A percentile compares a stretch with the other conserved stretches of the same genome.
These are phyloP conservation scores for Cryphonectria nitschkei DNA, from an alignment of 2,329 filamentous ascomycete species.

Conservation along the genomic window DNA sequence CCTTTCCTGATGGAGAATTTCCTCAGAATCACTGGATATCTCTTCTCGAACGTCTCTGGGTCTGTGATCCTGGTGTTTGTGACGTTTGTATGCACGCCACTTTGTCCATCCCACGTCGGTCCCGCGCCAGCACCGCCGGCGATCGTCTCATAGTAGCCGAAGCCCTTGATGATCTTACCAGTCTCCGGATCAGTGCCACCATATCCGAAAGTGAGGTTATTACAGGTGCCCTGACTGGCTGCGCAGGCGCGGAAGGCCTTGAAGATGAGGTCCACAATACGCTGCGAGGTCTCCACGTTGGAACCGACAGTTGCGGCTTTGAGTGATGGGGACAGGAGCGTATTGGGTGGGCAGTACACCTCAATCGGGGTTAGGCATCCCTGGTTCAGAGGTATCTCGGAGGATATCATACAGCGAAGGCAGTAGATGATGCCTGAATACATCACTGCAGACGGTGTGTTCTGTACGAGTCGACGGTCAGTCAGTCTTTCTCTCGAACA, in stretches of 20 bases:
- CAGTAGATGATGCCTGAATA: constrained; percentile 77
- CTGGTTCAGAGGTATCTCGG: constrained; percentile 86
- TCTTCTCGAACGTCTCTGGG: constrained; percentile 75
- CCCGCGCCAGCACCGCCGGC: constrained; percentile 77
- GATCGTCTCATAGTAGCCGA: constrained; percentile 88
- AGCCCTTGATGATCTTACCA: constrained; percentile 62
- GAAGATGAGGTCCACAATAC: constrained; percentile 82
- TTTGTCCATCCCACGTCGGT: constrained; percentile 71
- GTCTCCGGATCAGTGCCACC: constrained; percentile 65
- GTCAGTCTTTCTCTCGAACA: not conserved
- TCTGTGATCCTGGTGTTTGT: constrained; percentile 86
- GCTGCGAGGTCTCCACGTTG: constrained; percentile 79
- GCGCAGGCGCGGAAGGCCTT: constrained; percentile 80
- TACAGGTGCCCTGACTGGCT: constrained; percentile 79
- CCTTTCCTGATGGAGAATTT: constrained; percentile 68
- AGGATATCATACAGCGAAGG: constrained; percentile 75
- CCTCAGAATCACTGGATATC: constrained; percentile 74
- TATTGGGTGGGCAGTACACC: constrained; percentile 72
- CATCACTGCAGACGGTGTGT: constrained; percentile 33
- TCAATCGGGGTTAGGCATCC: constrained; percentile 79
- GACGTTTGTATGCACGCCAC: constrained; percentile 82
- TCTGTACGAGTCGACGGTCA: constrained; percentile 17
- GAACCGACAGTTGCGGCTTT: constrained; percentile 81
- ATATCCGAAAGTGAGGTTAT: constrained; percentile 84
- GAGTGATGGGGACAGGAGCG: constrained; percentile 75